Percentiles rank a stretch among this genome's conserved stretches.
phyloP scores from a whole-genome alignment of 108 stramenopile species.

The Cylindrotheca fusiformis region DNA sequence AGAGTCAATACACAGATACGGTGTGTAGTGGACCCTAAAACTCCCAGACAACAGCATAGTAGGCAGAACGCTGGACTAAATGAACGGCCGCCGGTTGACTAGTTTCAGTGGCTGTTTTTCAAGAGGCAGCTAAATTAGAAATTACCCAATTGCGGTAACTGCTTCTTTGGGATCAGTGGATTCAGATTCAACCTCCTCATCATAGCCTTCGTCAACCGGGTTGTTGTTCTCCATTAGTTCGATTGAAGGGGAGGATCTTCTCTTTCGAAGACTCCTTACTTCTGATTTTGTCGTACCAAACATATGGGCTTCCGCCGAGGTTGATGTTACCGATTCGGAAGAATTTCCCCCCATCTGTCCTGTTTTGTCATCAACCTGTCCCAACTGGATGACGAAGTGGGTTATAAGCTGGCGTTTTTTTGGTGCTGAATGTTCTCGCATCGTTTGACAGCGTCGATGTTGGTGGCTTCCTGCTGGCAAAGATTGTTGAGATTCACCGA shows the following conservation, averaged over 20 bases:
- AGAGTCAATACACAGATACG: too few species aligned
- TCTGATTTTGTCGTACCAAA: slow-evolving; percentile 39
- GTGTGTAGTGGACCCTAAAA: too few species aligned
- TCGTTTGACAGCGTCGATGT: slow-evolving; percentile 1
- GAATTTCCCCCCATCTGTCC: slow-evolving; percentile 6
- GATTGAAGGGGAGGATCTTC: not conserved
- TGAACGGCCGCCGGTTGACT: too few species aligned
- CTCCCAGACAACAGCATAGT: too few species aligned
- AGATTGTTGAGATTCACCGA: slow-evolving; percentile 2
- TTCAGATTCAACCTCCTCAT: slow-evolving; percentile 12
- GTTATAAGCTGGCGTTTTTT: slow-evolving; percentile 34
- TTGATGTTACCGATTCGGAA: slow-evolving; percentile 40
- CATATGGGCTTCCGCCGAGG: slow-evolving; percentile 43
- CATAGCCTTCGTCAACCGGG: slow-evolving; percentile 10
- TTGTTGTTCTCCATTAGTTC: not conserved
- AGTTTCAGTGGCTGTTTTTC: too few species aligned
- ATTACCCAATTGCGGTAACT: slow-evolving; percentile 7
- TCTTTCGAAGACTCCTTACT: slow-evolving; percentile 7
- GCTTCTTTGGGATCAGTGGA: slow-evolving; percentile 9
- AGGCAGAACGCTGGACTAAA: too few species aligned
- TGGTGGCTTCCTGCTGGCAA: slow-evolving; percentile 1
- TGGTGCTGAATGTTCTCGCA: slow-evolving; percentile 1
- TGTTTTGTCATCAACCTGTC: slow-evolving; percentile 24
- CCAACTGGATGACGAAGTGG: slow-evolving; percentile 64
- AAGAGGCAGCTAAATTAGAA: not conserved